Conservation (phyloP, 2,329 filamentous ascomycete species). For the Botrytis tulipae region DNA sequence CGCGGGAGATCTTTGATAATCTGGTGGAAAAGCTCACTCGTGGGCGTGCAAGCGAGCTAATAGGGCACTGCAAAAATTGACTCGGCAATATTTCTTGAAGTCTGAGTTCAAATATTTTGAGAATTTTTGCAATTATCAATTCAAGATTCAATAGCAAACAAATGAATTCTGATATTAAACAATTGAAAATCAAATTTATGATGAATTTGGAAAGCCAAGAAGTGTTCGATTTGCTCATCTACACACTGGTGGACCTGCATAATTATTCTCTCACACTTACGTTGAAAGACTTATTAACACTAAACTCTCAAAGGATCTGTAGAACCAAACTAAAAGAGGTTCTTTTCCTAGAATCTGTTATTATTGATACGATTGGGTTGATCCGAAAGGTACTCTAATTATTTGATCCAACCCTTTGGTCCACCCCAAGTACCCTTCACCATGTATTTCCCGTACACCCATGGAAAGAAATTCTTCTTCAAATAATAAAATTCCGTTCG, state of each 20-base stretch:
- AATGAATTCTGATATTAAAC: too few species aligned
- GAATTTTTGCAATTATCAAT: too few species aligned
- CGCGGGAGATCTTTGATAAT: too few species aligned
- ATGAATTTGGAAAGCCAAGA: background rate
- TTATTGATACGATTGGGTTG: background rate
- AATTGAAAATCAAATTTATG: background rate
- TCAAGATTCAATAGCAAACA: too few species aligned
- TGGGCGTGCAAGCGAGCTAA: too few species aligned
- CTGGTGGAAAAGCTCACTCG: too few species aligned
- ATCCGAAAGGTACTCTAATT: background rate
- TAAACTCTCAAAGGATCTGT: background rate
- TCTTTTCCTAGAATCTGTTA: background rate
- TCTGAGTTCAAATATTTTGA: too few species aligned
- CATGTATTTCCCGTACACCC: constrained; percentile 61
- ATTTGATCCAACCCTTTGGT: constrained; percentile 48
- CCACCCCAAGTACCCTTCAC: constrained; percentile 63
- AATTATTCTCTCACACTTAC: background rate
- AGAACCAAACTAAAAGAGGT: background rate
- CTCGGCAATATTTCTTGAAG: too few species aligned
- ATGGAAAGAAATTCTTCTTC: constrained; percentile 67
- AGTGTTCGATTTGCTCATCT: background rate
- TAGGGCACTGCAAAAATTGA: too few species aligned
- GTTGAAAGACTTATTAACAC: background rate
- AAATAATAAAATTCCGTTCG: constrained; percentile 58
- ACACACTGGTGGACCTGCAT: background rate